These are phyloP conservation scores for Yarrowia alimentaria DNA, from an alignment of 805 yeast species.

Conservation along the genomic window DNA sequence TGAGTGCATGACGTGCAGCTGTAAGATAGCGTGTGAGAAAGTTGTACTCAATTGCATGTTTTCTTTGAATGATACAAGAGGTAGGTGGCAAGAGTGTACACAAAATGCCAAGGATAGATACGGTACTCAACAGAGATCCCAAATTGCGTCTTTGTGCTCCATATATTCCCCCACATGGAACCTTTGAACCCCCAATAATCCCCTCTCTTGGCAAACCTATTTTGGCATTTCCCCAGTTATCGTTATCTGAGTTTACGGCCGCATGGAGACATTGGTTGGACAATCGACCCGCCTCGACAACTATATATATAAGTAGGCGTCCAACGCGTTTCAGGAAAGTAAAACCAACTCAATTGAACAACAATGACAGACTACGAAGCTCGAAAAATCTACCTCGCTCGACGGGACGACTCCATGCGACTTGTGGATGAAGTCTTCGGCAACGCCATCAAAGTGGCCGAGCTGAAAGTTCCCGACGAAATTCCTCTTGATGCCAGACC, in stretches of 20 bases:
- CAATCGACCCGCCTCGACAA: neutral
- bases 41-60: too few relatives aligned
- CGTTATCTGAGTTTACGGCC: constrained; percentile 14
- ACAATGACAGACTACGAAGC: constrained; percentile 20
- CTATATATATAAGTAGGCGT: neutral
- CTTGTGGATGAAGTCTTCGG: constrained; percentile 18
- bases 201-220: neutral
- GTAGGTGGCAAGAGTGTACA: too few relatives aligned
- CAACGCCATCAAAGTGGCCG: constrained; percentile 8
- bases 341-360: neutral
- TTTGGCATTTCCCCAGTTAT: constrained; percentile 7
- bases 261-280: neutral
- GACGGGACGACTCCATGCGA: constrained; percentile 13
- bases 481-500: constrained; percentile 19
- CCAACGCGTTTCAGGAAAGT: too few relatives aligned
- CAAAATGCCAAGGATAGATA: too few relatives aligned
- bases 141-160: too few relatives aligned
- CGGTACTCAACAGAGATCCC: too few relatives aligned
- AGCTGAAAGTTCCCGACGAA: constrained; percentile 11
- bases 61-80: too few relatives aligned
- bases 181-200: neutral
- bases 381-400: constrained; percentile 4
- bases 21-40: too few relatives aligned
- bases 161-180: neutral
- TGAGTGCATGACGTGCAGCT: too few relatives aligned